These are phyloP conservation scores for Candida anglica DNA, from an alignment of 805 yeast genomes.

Conservation along the genomic window DNA sequence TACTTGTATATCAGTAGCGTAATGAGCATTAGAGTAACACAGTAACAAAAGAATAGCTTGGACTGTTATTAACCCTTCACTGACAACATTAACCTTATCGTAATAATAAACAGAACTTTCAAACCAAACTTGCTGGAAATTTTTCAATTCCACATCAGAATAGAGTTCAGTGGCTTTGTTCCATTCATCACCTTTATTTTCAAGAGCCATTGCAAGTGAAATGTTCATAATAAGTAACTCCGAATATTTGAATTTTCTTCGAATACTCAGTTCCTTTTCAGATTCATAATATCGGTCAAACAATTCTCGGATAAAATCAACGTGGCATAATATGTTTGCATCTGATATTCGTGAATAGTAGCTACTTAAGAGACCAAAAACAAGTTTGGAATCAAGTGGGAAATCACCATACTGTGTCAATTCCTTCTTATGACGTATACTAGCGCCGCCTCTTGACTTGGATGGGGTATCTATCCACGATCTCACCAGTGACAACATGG, in stretches of 20 bases:
- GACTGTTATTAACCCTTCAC: slow-evolving; percentile 47
- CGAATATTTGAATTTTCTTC: slow-evolving; percentile 16
- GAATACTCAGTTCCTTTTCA: slow-evolving; percentile 3
- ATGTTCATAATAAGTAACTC: slow-evolving; percentile 31
- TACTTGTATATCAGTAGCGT: slow-evolving; percentile 15
- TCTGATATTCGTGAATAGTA: no score
- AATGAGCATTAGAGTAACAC: slow-evolving; percentile 24
- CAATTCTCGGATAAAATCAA: slow-evolving; percentile 10
- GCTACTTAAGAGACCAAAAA: slow-evolving; percentile 25
- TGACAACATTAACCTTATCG: slow-evolving; percentile 42
- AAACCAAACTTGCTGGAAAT: slow-evolving; percentile 13
- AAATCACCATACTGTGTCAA: slow-evolving; percentile 7
- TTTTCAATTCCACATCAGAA: slow-evolving; percentile 9
- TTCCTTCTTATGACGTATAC: neutral
- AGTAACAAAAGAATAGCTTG: slow-evolving; percentile 48
- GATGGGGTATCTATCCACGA: neutral
- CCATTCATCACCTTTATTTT: slow-evolving; percentile 10
- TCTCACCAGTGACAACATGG: slow-evolving; percentile 2
- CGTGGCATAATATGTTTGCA: no score
- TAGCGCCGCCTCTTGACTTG: neutral
- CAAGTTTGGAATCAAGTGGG: slow-evolving; percentile 11
- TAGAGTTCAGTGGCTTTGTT: slow-evolving; percentile 7
- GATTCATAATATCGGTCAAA: slow-evolving; percentile 22
- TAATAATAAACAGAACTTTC: slow-evolving; percentile 44
- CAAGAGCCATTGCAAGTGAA: slow-evolving; percentile 19